Percentiles rank a stretch among this genome's conserved stretches.
These are phyloP conservation scores for Aristolochia fimbriata DNA, from an alignment of 164 flowering plant genomes.

Conservation along the genomic window DNA sequence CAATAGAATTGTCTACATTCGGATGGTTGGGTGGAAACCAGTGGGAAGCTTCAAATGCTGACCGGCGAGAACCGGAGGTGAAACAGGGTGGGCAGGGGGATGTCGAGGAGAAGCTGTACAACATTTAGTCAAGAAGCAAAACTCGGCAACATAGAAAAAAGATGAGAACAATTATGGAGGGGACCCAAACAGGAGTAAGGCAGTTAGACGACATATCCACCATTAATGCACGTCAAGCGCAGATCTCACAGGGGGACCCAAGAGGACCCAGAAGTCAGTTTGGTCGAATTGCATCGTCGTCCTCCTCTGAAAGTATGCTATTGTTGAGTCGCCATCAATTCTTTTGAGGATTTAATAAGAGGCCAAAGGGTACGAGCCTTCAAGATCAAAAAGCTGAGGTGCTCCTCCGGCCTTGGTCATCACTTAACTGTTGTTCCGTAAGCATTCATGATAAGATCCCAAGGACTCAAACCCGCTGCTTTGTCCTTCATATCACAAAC, in stretches of 20 bases:
- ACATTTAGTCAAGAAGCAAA: no score
- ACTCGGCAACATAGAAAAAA: no score
- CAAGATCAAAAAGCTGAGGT: constrained; percentile 7
- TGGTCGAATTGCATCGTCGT: neutral
- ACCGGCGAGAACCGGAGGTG: no score
- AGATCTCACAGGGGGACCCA: neutral
- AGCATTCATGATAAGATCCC: neutral
- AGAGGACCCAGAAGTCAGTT: neutral
- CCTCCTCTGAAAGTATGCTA: constrained; percentile 2
- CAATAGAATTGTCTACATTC: no score
- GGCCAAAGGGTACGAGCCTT: neutral
- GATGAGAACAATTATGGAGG: no score
- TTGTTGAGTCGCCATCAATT: constrained; percentile 7
- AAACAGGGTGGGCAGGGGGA: no score
- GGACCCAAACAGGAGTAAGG: neutral
- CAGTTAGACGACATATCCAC: neutral
- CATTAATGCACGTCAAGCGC: neutral
- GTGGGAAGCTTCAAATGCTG: no score
- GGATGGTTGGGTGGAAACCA: no score
- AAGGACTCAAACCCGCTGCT: neutral
- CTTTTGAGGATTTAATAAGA: constrained; percentile 2
- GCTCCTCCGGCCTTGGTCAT: constrained; percentile 1
- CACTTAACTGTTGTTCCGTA: constrained; percentile 2
- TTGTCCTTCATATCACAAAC: neutral
- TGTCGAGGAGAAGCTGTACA: no score